Base-by-base conservation (phyloP, 192 early-diverging fungal species). In the Ambispora gerdemannii region DNA sequence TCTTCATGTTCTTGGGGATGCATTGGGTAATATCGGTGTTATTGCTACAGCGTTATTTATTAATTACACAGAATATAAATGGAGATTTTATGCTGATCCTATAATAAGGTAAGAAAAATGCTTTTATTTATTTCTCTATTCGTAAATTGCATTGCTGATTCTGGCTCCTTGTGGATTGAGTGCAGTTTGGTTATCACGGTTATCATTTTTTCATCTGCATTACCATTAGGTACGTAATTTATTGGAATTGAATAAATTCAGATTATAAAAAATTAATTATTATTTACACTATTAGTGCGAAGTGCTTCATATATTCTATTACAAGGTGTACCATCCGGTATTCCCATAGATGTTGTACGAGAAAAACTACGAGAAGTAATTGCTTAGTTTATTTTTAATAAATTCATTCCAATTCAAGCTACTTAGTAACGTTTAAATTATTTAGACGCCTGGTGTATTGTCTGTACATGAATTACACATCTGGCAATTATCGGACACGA, bases 391-490 rank as follows among this genome's bases (percentile, higher is more conserved):
- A 15, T 10, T 36, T 33, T 32, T 15, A 17, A 31, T 17, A 17
- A 19, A 60, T 32, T 31, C 8, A n/a, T 60, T 33, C 2, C 31
- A 30, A 27, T 19, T 17, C 19, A 31, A 32, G 11, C 27, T 28
- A 10, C 50, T 8, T 43, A 10, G 47, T 36, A 17, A n/a, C 47
- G 28, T 50, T 20, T 52, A 3, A 53, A 33, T 58, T 62, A 24
- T 10, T 56, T 47, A 43, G 71, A 53, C 51, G n/a, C 4, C 3
- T 34, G 86, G 83, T 52, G 85, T 97, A 3, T 36, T 89, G 1
- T 89, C 85, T 13, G 81, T 95, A 50, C 95, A 97, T 70, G 95
- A 97, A 67, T 70, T 97, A 22, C 95, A 97, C 73, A 89, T 97
- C 28, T 97, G 94, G 93, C 88, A 92, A 75, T 77, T 97, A 70